These are phyloP conservation scores for Thalassia testudinum DNA, from an alignment of 116 monocot genomes.

Conservation along the genomic window DNA sequence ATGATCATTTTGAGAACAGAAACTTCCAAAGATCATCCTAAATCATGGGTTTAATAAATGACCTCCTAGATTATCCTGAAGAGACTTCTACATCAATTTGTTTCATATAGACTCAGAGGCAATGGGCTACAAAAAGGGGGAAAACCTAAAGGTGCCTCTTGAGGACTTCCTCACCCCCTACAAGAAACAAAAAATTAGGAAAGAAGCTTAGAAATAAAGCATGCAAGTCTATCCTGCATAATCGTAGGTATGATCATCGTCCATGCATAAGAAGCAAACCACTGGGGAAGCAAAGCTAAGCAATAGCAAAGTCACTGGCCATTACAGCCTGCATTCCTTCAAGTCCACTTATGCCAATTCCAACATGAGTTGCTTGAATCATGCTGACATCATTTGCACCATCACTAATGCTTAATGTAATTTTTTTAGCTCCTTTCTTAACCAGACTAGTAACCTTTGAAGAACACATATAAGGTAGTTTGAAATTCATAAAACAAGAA, in stretches of 20 bases:
- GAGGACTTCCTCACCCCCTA: no score
- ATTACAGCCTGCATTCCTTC: constrained; percentile 99
- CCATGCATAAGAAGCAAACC: constrained; percentile 97
- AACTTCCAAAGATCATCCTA: no score
- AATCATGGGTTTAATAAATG: no score
- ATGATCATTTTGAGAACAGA: no score
- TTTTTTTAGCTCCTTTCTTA: constrained; percentile 94
- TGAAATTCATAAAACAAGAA: no score
- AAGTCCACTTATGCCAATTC: constrained; percentile 95
- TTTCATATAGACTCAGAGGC: no score
- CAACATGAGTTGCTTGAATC: constrained; percentile 99
- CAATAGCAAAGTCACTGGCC: constrained; percentile 99
- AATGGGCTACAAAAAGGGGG: no score
- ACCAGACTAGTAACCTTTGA: constrained; percentile 87
- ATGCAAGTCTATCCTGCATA: constrained; percentile 61
- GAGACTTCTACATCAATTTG: no score
- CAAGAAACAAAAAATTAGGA: constrained; percentile 8
- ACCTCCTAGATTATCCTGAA: no score
- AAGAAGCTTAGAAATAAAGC: background rate
- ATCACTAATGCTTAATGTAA: constrained; percentile 97
- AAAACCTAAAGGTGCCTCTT: no score
- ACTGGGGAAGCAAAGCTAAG: constrained; percentile 84
- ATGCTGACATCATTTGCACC: constrained; percentile 99
- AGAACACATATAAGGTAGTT: no score
- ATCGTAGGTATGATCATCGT: constrained; percentile 87